Evolutionary conservation across 331 rosid species (phyloP), one percentile per base, ranked within the genome.

Genomic region (Pyracantha coccinea): DNA sequence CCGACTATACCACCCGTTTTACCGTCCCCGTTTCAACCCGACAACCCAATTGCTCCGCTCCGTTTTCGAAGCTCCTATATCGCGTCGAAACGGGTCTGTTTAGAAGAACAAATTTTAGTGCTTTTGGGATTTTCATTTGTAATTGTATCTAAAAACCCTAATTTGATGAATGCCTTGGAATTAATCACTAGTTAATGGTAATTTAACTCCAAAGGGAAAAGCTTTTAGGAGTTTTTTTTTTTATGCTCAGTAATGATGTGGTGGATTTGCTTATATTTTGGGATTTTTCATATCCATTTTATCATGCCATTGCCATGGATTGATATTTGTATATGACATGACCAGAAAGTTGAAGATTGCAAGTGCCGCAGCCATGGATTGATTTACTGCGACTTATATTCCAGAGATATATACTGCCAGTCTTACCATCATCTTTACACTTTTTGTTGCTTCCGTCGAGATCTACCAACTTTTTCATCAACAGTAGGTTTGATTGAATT

Each of bases 331-430:
- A 29, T 20, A 17, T 35, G 68, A 33, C 53, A 59, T 67, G 68
- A 67, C 8, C 66, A 80, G 87, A 59, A 28, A 55, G 13, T 82
- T 71, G 45, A 64, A 84, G 84, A 62, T 83, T 73, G 82, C 71
- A 52, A 87, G 58, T 72, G 35, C 47, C 7, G 72, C 4, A 68
- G 83, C 78, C 72, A 93, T 93, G 98, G 84, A 77, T 91, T 86
- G 96, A 94, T 82, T 86, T 94, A 71, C 66, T 11, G 3, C 52
- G 9, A 33, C 31, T 9, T 50, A 13, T 25, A 41, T 27, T 17
- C 50, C 10, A 4, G 33, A 14, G 61, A 57, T 25, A 47, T 25
- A 47, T 27, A 8, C 20, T 10, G 47, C 35, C 11, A 73, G 20
- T 11, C 74, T 1, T 27, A 5, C 10, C 7, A 29, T 44, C 19